Percentiles rank a stretch among this genome's conserved stretches.
These are phyloP conservation scores for Salix koriyanagi DNA, from an alignment of 345 rosid genomes.

Conservation along the genomic window DNA sequence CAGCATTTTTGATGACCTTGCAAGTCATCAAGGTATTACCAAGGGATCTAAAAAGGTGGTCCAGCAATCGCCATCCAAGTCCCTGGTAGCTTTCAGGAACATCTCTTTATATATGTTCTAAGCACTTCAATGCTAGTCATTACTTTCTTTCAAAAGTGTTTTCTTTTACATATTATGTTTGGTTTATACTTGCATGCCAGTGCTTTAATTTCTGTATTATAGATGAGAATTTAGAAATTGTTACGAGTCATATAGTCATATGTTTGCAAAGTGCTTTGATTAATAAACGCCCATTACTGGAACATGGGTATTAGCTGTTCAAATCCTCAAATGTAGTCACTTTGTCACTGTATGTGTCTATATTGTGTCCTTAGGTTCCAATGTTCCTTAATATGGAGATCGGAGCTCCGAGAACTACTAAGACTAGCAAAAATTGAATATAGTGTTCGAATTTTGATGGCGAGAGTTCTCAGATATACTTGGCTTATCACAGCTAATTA, in stretches of 20 bases:
- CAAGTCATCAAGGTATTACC: constrained; percentile 1
- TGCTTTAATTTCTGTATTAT: background rate
- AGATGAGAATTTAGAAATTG: background rate
- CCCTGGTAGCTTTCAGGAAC: constrained; percentile 3
- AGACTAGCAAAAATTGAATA: background rate
- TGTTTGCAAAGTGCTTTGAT: background rate
- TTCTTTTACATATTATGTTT: background rate
- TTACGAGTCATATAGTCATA: background rate
- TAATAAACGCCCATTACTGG: background rate
- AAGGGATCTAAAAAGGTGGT: constrained; percentile 5
- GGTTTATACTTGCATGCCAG: background rate
- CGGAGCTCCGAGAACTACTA: background rate
- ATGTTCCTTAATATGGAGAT: background rate
- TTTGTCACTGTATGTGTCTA: background rate
- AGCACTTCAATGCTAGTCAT: background rate
- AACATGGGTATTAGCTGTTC: background rate
- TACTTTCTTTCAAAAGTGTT: background rate
- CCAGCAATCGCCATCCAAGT: constrained; percentile 9
- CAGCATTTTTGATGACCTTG: background rate
- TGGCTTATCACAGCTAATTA: background rate
- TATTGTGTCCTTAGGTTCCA: background rate
- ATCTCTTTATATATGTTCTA: background rate
- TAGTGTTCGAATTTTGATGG: background rate
- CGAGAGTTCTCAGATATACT: background rate
- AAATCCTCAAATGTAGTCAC: background rate